Base-by-base conservation (phyloP, 352 stramenopile genomes). In the Globisporangium splendens region DNA sequence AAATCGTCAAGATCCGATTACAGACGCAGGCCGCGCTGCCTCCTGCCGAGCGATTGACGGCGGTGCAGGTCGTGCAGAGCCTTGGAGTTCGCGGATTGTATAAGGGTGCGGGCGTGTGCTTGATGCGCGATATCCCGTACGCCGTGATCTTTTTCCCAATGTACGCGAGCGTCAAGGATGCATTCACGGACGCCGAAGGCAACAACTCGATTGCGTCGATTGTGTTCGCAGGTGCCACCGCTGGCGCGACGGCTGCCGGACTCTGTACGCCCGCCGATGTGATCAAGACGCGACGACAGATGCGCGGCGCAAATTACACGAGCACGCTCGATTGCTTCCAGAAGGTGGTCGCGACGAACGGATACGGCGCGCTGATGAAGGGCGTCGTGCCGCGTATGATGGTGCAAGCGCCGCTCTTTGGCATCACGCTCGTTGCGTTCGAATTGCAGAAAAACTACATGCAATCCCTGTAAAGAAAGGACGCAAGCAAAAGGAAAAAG, bases 71-170 rank as follows among this genome's bases (percentile, higher is more conserved):
- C 7, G 79, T 88, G 13, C 54, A 70, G 56, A 72, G 88, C 35
- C 67, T 97, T 17, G 89, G 89, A 0, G n/a, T 93, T 10, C 66
- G 83, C 8, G 89, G 89, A 0, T 62, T 97, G 31, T 97, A 97
- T 78, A 92, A 88, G 51, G 89, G 89, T 21, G 80, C 82, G 1
- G 77, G 64, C 10, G 89, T 94, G 28, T 97, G 90, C 54, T 74
- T 98, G 21, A 63, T 98, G 61, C 78, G 94, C 20, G 93, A 98
- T 63, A 85, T 98, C 44, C 89, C 91, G 21, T 98, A 98, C 77
- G 89, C 88, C 13, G 77, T 94, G 17, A 83, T 98, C 46, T 98
- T 97, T 73, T 98, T 98, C 72, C 89, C 93, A 8, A 65, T 77
- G 42, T 97, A 98, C 72, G 88, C 86, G 35, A 81, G 70, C 14